These are phyloP conservation scores for Exophiala bonariae DNA, from an alignment of 2,329 filamentous ascomycete species.

Conservation along the genomic window DNA sequence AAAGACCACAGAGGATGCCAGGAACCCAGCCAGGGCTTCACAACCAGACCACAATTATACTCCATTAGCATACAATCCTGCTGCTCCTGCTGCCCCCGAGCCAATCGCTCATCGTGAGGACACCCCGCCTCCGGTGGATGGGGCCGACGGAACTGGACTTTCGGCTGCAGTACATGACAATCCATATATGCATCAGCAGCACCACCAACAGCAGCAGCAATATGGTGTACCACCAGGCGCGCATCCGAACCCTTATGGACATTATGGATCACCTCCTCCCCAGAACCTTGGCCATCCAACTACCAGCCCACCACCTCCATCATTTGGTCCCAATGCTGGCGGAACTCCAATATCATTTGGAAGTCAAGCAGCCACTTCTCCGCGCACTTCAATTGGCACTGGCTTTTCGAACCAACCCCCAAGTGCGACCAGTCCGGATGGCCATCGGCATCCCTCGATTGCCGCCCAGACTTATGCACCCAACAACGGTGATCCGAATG, in stretches of 20 bases:
- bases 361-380: conserved; percentile 20
- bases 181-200: conserved; percentile 28
- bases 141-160: conserved; percentile 47
- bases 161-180: conserved; percentile 43
- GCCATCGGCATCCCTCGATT: conserved; percentile 14
- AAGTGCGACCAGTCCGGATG: conserved; percentile 13
- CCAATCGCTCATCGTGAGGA: conserved; percentile 66
- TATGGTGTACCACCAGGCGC: conserved; percentile 25
- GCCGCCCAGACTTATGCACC: conserved; percentile 23
- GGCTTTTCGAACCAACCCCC: conserved; percentile 9
- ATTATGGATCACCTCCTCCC: conserved; percentile 19
- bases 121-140: conserved; percentile 63
- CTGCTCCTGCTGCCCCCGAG: conserved; percentile 65
- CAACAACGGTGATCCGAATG: conserved; percentile 13
- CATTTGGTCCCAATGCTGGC: conserved; percentile 18
- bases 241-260: conserved; percentile 12
- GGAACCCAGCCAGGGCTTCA: conserved; percentile 4
- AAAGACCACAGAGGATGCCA: no score
- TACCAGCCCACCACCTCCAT: conserved; percentile 11
- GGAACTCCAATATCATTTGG: conserved; percentile 21
- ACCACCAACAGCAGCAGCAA: conserved; percentile 24
- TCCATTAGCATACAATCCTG: conserved; percentile 65
- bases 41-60: conserved; percentile 33
- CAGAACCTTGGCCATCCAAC: conserved; percentile 15
- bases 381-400: conserved; percentile 18